phyloP scores from a whole-genome alignment of 2,329 filamentous ascomycete genomes.

The Aspergillus luchuensis region DNA sequence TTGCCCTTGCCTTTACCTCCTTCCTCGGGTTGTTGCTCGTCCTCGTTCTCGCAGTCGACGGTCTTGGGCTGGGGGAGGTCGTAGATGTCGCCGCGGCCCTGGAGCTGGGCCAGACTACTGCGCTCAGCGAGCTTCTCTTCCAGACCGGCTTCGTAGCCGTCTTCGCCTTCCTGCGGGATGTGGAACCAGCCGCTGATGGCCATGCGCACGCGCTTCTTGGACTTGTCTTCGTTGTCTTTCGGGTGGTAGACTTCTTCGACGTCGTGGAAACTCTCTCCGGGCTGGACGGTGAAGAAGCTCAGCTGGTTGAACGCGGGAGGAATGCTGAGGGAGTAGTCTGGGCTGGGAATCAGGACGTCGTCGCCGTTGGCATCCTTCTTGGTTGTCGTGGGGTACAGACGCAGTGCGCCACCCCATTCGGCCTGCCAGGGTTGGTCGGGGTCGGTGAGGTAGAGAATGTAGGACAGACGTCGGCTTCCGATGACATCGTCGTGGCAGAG shows the following conservation, averaged over 20 bases:
- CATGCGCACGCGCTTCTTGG: slow-evolving; percentile 74
- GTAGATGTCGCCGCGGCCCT: slow-evolving; percentile 87
- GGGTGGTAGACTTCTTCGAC: slow-evolving; percentile 94
- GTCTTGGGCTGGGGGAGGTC: slow-evolving; percentile 72
- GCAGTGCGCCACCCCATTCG: slow-evolving; percentile 88
- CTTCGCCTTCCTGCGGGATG: slow-evolving; percentile 91
- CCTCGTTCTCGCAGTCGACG: slow-evolving; percentile 47
- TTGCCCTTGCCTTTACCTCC: slow-evolving; percentile 40
- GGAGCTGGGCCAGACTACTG: slow-evolving; percentile 88
- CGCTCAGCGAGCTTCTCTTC: slow-evolving; percentile 87
- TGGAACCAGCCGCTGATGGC: slow-evolving; percentile 99
- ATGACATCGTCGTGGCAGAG: slow-evolving; percentile 99
- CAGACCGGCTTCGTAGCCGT: slow-evolving; percentile 83
- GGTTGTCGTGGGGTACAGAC: slow-evolving; percentile 75
- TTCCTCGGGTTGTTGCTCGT: slow-evolving; percentile 37
- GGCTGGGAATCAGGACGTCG: slow-evolving; percentile 75
- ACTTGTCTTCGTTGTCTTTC: slow-evolving; percentile 59
- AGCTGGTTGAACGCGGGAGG: slow-evolving; percentile 97
- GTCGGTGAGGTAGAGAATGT: slow-evolving; percentile 93
- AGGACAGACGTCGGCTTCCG: slow-evolving; percentile 92
- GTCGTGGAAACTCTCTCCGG: slow-evolving; percentile 98
- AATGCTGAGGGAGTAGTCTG: slow-evolving; percentile 78
- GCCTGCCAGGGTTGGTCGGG: slow-evolving; percentile 88
- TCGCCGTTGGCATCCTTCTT: slow-evolving; percentile 69
- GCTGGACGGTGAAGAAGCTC: slow-evolving; percentile 96